These are phyloP conservation scores for Pseudopediastrum boryanum DNA, from an alignment of 139 green algal genomes.

Conservation along the genomic window DNA sequence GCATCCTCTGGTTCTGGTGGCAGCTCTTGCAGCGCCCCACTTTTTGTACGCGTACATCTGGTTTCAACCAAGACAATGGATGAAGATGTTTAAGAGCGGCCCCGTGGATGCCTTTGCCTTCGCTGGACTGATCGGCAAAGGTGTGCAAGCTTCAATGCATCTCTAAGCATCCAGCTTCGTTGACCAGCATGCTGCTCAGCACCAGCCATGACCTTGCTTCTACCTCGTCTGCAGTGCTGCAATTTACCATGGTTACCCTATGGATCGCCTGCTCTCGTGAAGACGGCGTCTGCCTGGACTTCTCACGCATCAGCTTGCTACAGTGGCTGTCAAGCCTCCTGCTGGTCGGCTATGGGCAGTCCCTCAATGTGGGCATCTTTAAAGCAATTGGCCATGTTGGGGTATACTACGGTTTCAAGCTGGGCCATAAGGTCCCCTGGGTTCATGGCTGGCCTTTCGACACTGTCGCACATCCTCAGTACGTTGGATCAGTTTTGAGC, in stretches of 20 bases:
- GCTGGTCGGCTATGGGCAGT: constrained; percentile 52
- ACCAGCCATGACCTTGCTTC: too few relatives aligned
- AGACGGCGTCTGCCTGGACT: constrained; percentile 49
- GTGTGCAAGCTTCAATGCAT: constrained; percentile 28
- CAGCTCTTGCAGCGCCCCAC: constrained; percentile 61
- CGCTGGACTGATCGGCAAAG: constrained; percentile 59
- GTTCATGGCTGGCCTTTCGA: constrained; percentile 82
- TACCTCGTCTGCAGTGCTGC: constrained; percentile 42
- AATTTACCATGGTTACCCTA: constrained; percentile 46
- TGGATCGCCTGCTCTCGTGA: constrained; percentile 50
- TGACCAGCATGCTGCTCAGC: not conserved
- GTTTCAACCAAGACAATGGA: constrained; percentile 59
- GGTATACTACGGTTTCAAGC: constrained; percentile 87
- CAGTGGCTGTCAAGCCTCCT: constrained; percentile 36
- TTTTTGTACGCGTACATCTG: constrained; percentile 78
- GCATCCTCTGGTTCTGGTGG: too few relatives aligned
- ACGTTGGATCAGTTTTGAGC: constrained; percentile 72
- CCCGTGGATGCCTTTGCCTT: constrained; percentile 58
- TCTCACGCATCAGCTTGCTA: constrained; percentile 18
- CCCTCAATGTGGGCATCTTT: constrained; percentile 80
- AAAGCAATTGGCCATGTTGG: constrained; percentile 70
- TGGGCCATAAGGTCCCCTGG: constrained; percentile 78
- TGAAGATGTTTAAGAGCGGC: constrained; percentile 46
- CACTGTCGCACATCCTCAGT: constrained; percentile 79
- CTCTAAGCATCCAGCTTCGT: not conserved